These are phyloP conservation scores for Paraurostyla sp. DNA, from an alignment of 73 alveolate genomes.

Conservation along the genomic window DNA sequence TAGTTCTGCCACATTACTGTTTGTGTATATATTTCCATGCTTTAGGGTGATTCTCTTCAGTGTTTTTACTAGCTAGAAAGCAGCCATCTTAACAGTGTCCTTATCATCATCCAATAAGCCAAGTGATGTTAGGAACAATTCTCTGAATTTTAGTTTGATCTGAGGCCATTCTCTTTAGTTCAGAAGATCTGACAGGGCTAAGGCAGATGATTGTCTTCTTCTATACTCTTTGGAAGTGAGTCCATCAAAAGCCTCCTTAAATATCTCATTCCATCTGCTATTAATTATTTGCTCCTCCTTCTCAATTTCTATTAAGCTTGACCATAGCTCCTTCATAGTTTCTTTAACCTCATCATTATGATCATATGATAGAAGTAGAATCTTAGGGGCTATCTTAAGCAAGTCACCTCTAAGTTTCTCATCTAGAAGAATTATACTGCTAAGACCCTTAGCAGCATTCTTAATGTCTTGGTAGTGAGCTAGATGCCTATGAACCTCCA, in stretches of 20 bases:
- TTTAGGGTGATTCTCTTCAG: conserved; percentile 60
- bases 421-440: conserved; percentile 62
- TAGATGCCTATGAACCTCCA: conserved; percentile 73
- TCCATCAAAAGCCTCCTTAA: conserved; percentile 54
- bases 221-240: conserved; percentile 64
- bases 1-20: conserved; percentile 52
- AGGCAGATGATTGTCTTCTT: conserved; percentile 66
- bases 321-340: conserved; percentile 75
- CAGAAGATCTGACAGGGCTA: conserved; percentile 65
- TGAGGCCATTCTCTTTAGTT: conserved; percentile 61
- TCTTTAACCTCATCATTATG: conserved; percentile 69
- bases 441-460: conserved; percentile 71
- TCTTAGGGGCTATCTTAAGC: conserved; percentile 63
- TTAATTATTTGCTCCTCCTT: conserved; percentile 65
- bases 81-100: conserved; percentile 72
- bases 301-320: conserved; percentile 48
- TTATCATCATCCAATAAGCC: conserved; percentile 73
- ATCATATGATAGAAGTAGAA: conserved; percentile 67
- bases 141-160: conserved; percentile 54
- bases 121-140: conserved; percentile 47
- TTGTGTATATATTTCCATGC: conserved; percentile 70
- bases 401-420: conserved; percentile 64
- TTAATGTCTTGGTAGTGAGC: conserved; percentile 62
- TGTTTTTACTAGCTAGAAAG: conserved; percentile 66
- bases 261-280: conserved; percentile 69